Conservation (phyloP, 2,329 filamentous ascomycete genomes). For the Cladosporium oxysporum region DNA sequence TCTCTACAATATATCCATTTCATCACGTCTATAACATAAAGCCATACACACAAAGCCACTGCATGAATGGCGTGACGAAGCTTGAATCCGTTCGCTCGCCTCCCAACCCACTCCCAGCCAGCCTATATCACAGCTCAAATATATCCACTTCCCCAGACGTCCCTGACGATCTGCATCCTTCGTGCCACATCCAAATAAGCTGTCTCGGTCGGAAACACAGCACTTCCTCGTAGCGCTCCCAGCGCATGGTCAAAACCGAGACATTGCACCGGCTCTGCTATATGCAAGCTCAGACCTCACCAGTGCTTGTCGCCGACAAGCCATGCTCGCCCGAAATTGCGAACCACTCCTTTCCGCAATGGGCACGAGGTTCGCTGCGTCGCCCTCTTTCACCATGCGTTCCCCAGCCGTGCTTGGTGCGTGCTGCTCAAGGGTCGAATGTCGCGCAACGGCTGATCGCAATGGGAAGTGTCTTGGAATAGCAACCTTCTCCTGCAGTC, state of each 20-base stretch:
- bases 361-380: background rate
- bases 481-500: background rate
- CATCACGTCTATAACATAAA: background rate
- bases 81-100: background rate
- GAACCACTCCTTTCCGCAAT: background rate
- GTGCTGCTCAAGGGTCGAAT: background rate
- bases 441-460: slow-evolving; percentile 10
- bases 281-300: slow-evolving; percentile 5
- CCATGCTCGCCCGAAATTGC: slow-evolving; percentile 1
- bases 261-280: background rate
- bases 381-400: background rate
- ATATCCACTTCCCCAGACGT: background rate
- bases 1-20: background rate
- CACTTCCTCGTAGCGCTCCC: background rate
- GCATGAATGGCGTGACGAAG: background rate
- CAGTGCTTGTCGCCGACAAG: slow-evolving; percentile 7
- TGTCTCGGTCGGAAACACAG: slow-evolving; percentile 8
- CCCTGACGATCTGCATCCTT: slow-evolving; percentile 12
- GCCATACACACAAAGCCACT: background rate
- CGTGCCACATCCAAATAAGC: background rate
- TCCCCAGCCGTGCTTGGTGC: background rate
- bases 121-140: slow-evolving; percentile 4
- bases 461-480: background rate
- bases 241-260: slow-evolving; percentile 2
- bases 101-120: background rate